phyloP scores from a whole-genome alignment of 1,284 basidiomycete genomes.

The Agaricales sp. region DNA sequence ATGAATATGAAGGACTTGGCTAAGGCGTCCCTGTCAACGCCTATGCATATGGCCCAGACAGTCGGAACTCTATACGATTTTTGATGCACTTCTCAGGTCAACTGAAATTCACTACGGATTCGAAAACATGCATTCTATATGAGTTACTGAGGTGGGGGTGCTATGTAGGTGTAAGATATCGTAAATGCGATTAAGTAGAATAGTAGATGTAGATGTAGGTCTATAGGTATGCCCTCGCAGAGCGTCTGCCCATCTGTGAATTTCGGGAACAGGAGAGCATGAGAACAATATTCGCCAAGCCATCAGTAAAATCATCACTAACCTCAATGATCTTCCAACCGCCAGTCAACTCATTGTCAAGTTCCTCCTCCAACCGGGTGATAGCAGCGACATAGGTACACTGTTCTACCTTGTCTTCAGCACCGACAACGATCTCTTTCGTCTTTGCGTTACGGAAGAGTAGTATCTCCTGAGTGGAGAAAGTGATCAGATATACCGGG shows the following conservation, averaged over 20 bases:
- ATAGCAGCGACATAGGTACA: constrained; percentile 91
- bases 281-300: not conserved
- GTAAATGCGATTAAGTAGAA: not conserved
- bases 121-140: too few species aligned
- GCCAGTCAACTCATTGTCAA: constrained; percentile 88
- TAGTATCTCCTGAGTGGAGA: constrained; percentile 90
- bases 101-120: too few species aligned
- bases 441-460: constrained; percentile 88
- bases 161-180: not conserved
- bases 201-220: not conserved
- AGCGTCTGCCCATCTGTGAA: constrained; percentile 26
- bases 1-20: not conserved
- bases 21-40: too few species aligned
- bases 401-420: constrained; percentile 84
- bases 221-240: constrained; percentile 25
- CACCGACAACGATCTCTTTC: constrained; percentile 77
- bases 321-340: constrained; percentile 99
- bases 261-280: too few species aligned
- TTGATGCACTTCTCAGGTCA: too few species aligned
- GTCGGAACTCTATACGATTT: too few species aligned
- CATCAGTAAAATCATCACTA: constrained; percentile 17
- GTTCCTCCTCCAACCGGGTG: constrained; percentile 78
- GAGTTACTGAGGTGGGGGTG: not conserved
- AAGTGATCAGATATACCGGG: constrained; percentile 91
- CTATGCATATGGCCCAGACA: too few species aligned